Base-by-base conservation (phyloP, 225 moss, liverwort and hornwort genomes). In the Physcomitrellopsis africana region DNA sequence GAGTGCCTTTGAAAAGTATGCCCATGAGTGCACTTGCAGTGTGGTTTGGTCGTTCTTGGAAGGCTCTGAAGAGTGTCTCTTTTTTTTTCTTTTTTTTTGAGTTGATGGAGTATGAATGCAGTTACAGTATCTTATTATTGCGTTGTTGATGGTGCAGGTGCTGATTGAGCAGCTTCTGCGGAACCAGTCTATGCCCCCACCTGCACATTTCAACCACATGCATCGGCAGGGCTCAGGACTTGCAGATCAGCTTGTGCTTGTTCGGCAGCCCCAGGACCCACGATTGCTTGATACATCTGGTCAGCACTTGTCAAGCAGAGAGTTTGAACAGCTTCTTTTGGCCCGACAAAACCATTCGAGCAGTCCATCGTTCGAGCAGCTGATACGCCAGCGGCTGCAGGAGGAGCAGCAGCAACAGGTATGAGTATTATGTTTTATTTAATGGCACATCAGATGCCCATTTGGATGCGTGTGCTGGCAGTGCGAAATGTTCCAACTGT, bases 161-260 rank as follows among this genome's bases (percentile, higher is more conserved):
- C 79, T 99, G 81, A 78, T 95, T 60, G 95, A 99, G 64, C 95
- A 95, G 82, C 76, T 99, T 41, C 74, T 95, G 69, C 81, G 91
- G 76, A 91, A 92, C 72, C 97, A 94, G 72, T 81, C 93, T 47
- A 84, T 88, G 78, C 83, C 85, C 24, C 85, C 83, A 37, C 81
- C 83, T 59, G 80, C 86, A 56, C 93, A 87, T 27, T 99, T 90
- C 72, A 95, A 99, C 67, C 94, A 86, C 67, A 75, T 89, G 4
- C 90, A 89, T 67, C 91, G 92, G 13, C 97, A 92, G 70, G 81
- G 87, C 26, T 82, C 90, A 26, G 92, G 91, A 16, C 90, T 91
- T 73, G 90, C 84, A 12, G 95, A 99, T 51, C 94, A 90, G 72
- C 85, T 91, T 54, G 70, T 93, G 22, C 80, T 89, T 70, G 76